Base-by-base conservation (phyloP, 441 rosid genomes). In the Erysimum pusillum region DNA sequence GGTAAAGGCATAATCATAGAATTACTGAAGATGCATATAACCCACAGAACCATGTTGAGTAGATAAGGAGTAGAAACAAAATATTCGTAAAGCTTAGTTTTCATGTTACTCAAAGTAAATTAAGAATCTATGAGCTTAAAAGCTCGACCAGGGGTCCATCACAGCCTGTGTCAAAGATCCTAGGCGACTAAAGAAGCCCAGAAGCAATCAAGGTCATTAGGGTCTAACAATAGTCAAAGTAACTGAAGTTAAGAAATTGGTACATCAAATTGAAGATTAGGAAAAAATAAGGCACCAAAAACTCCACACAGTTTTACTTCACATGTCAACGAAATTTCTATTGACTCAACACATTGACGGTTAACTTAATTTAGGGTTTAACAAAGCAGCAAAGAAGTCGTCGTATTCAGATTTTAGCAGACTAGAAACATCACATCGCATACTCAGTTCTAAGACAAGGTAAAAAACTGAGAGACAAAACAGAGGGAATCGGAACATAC, bases 401-500 rank as follows among this genome's bases (percentile, higher is more conserved):
- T 49, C 31, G 36, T 71, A 51, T n/a, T 38, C 28, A 54, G 72
- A 76, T 17, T 73, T 57, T 6, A 9, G 22, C 14, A 18, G 4
- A 36, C 36, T 70, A 42, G 8, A 52, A 7, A 45, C 56, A 66
- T 32, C 36, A 25, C 42, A 60, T 67, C 67, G 71, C 4, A 53
- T 12, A 12, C 3, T 49, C 31, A 28, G 31, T 28, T 28, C 31
- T 49, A 49, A 17, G 53, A 56, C 2, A 36, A 28, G 13, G 58
- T 4, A 34, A 17, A 22, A 67, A 45, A 49, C 17, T 51, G 48
- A 52, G 36, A 79, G 71, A 68, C 7, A 56, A 56, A n/a, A 44
- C 58, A 67, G 42, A 69, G 69, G 53, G 81, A 82, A 75, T 72
- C 77, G 72, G 77, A 72, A 82, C 96, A 76, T 94, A 94, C 99